Evolutionary conservation across 345 rosid species (phyloP).

Genomic region (Cochlearia excelsa): DNA sequence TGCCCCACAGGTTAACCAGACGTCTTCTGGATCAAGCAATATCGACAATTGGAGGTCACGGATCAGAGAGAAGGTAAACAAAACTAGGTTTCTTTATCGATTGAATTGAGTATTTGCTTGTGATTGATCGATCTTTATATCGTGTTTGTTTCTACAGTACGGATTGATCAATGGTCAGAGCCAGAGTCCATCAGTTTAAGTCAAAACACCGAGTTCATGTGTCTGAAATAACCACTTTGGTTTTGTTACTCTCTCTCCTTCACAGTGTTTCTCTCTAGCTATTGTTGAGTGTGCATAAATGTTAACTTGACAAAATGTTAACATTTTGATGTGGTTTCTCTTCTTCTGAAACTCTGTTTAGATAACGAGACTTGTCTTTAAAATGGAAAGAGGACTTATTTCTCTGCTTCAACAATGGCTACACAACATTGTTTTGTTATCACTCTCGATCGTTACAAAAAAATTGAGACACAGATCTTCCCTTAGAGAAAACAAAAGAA

Average conservation of each 20-base stretch:
- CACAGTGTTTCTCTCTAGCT: not conserved
- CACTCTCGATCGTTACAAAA: conserved; percentile 21
- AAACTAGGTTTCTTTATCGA: not conserved
- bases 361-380: not conserved
- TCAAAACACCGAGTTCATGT: conserved; percentile 7
- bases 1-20: conserved; percentile 52
- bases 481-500: not conserved
- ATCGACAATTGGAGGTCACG: conserved; percentile 64
- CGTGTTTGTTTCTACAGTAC: conserved; percentile 22
- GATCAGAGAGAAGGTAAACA: conserved; percentile 80
- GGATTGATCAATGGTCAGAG: conserved; percentile 30
- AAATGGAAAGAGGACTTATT: too few relatives aligned
- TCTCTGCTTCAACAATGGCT: conserved; percentile 21
- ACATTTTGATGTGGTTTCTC: not conserved
- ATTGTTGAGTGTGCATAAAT: conserved; percentile 24
- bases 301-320: not conserved
- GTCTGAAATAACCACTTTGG: conserved; percentile 3
- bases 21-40: conserved; percentile 56
- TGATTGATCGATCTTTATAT: not conserved
- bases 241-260: conserved; percentile 9
- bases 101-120: conserved; percentile 6
- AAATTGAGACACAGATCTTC: conserved; percentile 24
- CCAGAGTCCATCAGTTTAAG: conserved; percentile 33
- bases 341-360: conserved; percentile 1
- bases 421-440: conserved; percentile 14